Evolutionary conservation across 176 grass and related monocot genomes (phyloP).

Genomic region (Chrysopogon serrulatus): DNA sequence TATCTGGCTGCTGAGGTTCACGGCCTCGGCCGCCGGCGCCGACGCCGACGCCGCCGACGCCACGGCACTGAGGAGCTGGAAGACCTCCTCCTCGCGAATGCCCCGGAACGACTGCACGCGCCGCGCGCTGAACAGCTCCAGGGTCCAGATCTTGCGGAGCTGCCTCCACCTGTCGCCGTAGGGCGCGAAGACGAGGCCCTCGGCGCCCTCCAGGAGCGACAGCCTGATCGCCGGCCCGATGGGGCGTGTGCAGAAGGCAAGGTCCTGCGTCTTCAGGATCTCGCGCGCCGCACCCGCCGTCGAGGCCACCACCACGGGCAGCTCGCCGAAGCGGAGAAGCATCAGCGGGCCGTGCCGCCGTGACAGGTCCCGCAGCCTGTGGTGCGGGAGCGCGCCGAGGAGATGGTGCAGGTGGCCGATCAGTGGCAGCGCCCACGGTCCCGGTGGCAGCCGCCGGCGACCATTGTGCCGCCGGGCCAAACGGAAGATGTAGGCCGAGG

Average conservation of each 20-base stretch:
- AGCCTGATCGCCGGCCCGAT: too few relatives aligned
- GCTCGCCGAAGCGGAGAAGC: conserved; percentile 24
- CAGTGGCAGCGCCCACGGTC: conserved; percentile 28
- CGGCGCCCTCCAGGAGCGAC: too few relatives aligned
- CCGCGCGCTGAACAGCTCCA: conserved; percentile 9
- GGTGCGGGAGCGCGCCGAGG: conserved; percentile 2
- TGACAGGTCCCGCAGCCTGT: neutral
- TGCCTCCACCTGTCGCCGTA: too few relatives aligned
- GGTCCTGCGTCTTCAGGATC: conserved; percentile 20
- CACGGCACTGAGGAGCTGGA: neutral
- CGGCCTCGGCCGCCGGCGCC: too few relatives aligned
- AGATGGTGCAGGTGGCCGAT: conserved; percentile 42
- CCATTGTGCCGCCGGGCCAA: neutral
- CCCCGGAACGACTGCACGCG: conserved; percentile 11
- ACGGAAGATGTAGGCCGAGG: neutral
- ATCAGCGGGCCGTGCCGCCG: conserved; percentile 8
- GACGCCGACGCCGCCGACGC: neutral
- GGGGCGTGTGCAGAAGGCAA: too few relatives aligned
- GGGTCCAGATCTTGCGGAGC: conserved; percentile 43
- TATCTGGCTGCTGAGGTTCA: too few relatives aligned
- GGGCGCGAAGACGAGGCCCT: too few relatives aligned
- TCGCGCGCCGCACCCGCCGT: conserved; percentile 19
- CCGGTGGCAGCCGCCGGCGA: neutral
- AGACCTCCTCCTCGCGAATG: neutral
- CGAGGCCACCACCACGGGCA: conserved; percentile 21